Evolutionary conservation across 139 green algal species (phyloP).

Genomic region (Spirogloea muscicola): DNA sequence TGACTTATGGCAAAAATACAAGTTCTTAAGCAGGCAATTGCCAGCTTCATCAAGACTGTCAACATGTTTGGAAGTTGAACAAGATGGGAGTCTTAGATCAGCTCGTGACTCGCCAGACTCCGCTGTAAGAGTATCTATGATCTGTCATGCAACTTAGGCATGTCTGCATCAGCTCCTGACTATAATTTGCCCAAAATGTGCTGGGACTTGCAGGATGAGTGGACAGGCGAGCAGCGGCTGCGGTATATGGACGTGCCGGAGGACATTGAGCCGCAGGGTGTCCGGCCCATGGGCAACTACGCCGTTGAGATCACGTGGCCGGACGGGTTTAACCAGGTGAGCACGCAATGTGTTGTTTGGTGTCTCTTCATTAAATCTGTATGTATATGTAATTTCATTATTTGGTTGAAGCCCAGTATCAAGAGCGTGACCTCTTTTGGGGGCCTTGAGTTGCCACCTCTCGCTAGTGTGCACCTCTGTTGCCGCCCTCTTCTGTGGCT

Average conservation of each 20-base stretch:
- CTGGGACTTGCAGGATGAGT: constrained; percentile 44
- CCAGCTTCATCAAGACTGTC: no score
- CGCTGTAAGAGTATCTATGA: background rate
- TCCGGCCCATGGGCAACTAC: constrained; percentile 92
- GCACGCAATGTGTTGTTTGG: background rate
- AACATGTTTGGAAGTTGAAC: no score
- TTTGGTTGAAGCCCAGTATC: background rate
- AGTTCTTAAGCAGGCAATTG: no score
- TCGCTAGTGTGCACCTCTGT: no score
- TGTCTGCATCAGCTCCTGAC: background rate
- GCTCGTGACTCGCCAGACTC: background rate
- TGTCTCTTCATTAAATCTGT: background rate
- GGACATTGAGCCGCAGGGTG: constrained; percentile 62
- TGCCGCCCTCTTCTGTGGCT: no score
- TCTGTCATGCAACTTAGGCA: background rate
- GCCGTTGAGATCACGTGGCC: constrained; percentile 74
- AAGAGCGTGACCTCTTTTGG: background rate
- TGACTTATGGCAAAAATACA: no score
- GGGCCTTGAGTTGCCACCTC: no score
- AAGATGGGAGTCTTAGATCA: no score
- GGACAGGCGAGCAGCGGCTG: constrained; percentile 53
- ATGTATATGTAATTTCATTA: background rate
- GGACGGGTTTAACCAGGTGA: constrained; percentile 55
- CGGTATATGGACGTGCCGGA: constrained; percentile 59
- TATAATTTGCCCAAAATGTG: background rate